These are phyloP conservation scores for Suhomyces sp. DNA, from an alignment of 805 yeast species.

Conservation along the genomic window DNA sequence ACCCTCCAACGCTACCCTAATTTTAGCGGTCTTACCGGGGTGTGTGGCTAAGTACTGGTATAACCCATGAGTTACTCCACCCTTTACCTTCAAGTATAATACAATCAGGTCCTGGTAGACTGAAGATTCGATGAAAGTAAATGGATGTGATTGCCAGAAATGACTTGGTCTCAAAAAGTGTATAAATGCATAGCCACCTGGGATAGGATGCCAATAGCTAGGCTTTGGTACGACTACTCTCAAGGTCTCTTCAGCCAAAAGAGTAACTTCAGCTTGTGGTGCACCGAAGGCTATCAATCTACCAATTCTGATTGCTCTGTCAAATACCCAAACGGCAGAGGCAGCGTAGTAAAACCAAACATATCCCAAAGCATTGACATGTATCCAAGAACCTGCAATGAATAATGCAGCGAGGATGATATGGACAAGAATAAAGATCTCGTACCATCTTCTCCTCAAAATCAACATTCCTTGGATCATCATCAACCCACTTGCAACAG, in stretches of 20 bases:
- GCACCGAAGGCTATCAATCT: slow-evolving; percentile 34
- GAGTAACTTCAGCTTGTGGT: slow-evolving; percentile 29
- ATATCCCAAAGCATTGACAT: slow-evolving; percentile 37
- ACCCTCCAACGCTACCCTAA: slow-evolving; percentile 53
- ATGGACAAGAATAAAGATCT: slow-evolving; percentile 34
- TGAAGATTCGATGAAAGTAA: slow-evolving; percentile 28
- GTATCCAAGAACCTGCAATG: slow-evolving; percentile 52
- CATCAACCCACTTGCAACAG: slow-evolving; percentile 33
- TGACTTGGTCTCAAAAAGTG: slow-evolving; percentile 32
- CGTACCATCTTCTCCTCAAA: slow-evolving; percentile 39
- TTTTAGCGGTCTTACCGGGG: slow-evolving; percentile 27
- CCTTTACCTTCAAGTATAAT: slow-evolving; percentile 36
- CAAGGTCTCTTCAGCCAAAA: slow-evolving; percentile 38
- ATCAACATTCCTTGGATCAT: slow-evolving; percentile 32
- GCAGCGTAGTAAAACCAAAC: slow-evolving; percentile 30
- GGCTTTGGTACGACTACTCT: slow-evolving; percentile 38
- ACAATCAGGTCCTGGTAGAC: slow-evolving; percentile 20
- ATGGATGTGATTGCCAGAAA: slow-evolving; percentile 47
- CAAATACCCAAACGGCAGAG: slow-evolving; percentile 38
- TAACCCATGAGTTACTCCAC: slow-evolving; percentile 36
- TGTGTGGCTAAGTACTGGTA: slow-evolving; percentile 22
- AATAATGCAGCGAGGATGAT: slow-evolving; percentile 36
- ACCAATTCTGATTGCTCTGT: slow-evolving; percentile 28
- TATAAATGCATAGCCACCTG: slow-evolving; percentile 44
- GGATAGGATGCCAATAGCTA: slow-evolving; percentile 33